Evolutionary conservation across 2,329 filamentous ascomycete species (phyloP).

Genomic region (Cadophora sp.): DNA sequence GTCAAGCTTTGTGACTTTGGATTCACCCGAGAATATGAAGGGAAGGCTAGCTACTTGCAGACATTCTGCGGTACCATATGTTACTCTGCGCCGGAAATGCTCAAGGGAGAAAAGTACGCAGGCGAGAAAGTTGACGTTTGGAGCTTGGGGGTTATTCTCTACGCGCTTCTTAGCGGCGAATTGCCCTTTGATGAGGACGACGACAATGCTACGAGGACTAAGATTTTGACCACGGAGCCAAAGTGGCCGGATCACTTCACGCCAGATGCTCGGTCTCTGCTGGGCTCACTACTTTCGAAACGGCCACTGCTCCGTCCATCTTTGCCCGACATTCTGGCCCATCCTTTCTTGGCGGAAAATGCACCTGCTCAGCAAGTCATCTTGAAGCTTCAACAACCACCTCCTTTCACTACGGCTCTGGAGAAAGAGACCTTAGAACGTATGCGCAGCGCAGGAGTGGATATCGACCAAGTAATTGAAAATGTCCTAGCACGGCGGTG

Average conservation of each 20-base stretch:
- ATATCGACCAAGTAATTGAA: slow-evolving; percentile 93
- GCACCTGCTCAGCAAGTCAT: slow-evolving; percentile 90
- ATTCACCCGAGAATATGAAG: slow-evolving; percentile 97
- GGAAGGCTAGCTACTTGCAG: slow-evolving; percentile 90
- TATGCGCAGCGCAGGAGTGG: slow-evolving; percentile 92
- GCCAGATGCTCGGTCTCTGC: slow-evolving; percentile 76
- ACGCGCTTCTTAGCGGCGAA: slow-evolving; percentile 82
- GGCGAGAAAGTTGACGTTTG: slow-evolving; percentile 98
- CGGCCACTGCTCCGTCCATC: slow-evolving; percentile 82
- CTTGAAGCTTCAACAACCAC: slow-evolving; percentile 78
- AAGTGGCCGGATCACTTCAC: slow-evolving; percentile 83
- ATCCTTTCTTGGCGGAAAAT: slow-evolving; percentile 87
- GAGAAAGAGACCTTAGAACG: slow-evolving; percentile 92
- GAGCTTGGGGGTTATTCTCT: slow-evolving; percentile 86
- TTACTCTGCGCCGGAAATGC: slow-evolving; percentile 98
- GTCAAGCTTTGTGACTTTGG: slow-evolving; percentile 98
- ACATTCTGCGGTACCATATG: slow-evolving; percentile 98
- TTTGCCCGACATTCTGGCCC: slow-evolving; percentile 82
- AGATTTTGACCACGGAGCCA: slow-evolving; percentile 86
- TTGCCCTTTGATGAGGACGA: slow-evolving; percentile 97
- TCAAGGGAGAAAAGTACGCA: slow-evolving; percentile 97
- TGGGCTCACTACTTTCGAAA: slow-evolving; percentile 86
- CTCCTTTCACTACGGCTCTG: slow-evolving; percentile 83
- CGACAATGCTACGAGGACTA: slow-evolving; percentile 83
- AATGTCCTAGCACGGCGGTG: slow-evolving; percentile 90